A percentile compares a stretch with the other conserved stretches of the same genome.
Evolutionary conservation across 331 rosid genomes (phyloP).

Genomic region (Phaseolus coccineus): DNA sequence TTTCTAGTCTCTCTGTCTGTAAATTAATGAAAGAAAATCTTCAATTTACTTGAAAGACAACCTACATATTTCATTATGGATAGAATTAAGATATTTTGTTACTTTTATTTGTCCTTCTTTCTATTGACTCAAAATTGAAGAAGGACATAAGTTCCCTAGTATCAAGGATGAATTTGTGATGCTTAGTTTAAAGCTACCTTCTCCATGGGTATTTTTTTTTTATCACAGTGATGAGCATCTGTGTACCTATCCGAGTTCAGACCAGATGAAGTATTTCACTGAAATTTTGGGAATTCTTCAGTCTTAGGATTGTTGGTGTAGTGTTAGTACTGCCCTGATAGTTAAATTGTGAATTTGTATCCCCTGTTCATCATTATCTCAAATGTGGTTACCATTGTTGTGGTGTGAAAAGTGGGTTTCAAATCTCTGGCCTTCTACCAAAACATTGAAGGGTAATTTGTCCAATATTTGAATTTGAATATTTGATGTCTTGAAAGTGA

Average conservation of each 20-base stretch:
- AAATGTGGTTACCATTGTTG: slow-evolving; percentile 13
- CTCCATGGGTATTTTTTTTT: background rate
- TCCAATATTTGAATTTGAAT: background rate
- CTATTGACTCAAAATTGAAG: slow-evolving; percentile 27
- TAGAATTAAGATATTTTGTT: slow-evolving; percentile 18
- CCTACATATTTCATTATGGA: background rate
- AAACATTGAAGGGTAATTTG: background rate
- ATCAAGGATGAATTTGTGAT: slow-evolving; percentile 33
- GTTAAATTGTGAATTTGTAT: slow-evolving; percentile 9
- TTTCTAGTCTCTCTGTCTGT: slow-evolving; percentile 1
- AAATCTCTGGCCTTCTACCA: background rate
- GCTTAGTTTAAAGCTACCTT: slow-evolving; percentile 2
- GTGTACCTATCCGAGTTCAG: slow-evolving; percentile 13
- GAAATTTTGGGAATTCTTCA: slow-evolving; percentile 27
- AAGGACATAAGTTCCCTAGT: slow-evolving; percentile 3
- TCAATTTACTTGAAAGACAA: slow-evolving; percentile 21
- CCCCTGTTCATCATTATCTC: background rate
- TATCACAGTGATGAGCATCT: slow-evolving; percentile 26
- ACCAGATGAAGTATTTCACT: background rate
- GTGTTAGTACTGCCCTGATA: background rate
- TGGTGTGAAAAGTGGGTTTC: slow-evolving; percentile 11
- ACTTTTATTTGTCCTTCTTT: slow-evolving; percentile 30
- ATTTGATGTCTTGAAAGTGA: slow-evolving; percentile 1
- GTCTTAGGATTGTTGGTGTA: slow-evolving; percentile 25
- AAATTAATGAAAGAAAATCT: background rate